phyloP scores from a whole-genome alignment of 2,329 filamentous ascomycete species.

The Cordyceps fumosorosea region DNA sequence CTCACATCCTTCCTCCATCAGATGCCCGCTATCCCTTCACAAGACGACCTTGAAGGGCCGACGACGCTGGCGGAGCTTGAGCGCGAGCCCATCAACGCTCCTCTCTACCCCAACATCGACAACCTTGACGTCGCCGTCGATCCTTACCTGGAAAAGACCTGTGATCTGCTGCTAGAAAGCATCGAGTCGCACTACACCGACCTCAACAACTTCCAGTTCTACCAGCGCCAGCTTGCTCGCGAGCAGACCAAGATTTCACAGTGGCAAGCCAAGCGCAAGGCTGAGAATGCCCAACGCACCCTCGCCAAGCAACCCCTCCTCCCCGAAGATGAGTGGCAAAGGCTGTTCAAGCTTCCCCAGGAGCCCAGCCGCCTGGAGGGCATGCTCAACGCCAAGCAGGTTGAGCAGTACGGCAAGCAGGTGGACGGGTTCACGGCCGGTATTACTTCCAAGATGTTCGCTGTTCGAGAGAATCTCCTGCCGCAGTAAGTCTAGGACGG shows the following conservation, averaged over 20 bases:
- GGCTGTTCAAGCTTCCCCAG: constrained; percentile 93
- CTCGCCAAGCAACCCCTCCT: constrained; percentile 83
- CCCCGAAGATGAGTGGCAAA: constrained; percentile 97
- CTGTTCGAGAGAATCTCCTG: constrained; percentile 66
- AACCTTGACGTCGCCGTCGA: constrained; percentile 89
- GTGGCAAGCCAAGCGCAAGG: constrained; percentile 95
- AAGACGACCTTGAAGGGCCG: constrained; percentile 66
- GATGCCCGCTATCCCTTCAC: constrained; percentile 59
- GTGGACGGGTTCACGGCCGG: constrained; percentile 92
- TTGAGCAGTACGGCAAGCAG: constrained; percentile 96
- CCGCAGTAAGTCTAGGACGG: constrained; percentile 37
- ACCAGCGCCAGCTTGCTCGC: constrained; percentile 85
- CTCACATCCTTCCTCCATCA: constrained; percentile 94
- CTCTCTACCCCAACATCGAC: constrained; percentile 83
- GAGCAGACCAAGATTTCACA: constrained; percentile 95
- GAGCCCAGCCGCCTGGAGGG: constrained; percentile 90
- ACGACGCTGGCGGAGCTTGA: constrained; percentile 72
- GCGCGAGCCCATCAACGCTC: constrained; percentile 53
- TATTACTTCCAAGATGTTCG: constrained; percentile 96
- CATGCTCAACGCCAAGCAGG: constrained; percentile 90
- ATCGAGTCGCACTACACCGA: constrained; percentile 98
- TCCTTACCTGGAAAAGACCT: constrained; percentile 96
- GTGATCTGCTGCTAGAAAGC: constrained; percentile 89
- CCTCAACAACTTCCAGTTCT: constrained; percentile 97
- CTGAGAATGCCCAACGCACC: constrained; percentile 80